These are phyloP conservation scores for Cardiospermum halicacabum DNA, from an alignment of 345 rosid genomes.

Conservation along the genomic window DNA sequence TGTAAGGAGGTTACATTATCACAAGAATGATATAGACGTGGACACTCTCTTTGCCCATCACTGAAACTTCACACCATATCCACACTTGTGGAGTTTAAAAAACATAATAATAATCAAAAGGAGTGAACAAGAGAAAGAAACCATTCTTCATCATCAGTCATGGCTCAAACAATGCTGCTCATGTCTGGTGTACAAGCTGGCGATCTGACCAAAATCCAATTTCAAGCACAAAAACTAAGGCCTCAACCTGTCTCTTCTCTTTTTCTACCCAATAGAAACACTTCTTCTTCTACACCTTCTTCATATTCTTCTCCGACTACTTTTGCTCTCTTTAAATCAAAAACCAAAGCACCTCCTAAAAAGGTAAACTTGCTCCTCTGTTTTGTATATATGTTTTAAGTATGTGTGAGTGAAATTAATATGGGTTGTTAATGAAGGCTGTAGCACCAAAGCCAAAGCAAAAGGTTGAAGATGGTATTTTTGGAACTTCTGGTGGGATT, in stretches of 20 bases:
- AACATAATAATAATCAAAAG: neutral
- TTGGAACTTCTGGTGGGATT: slow-evolving; percentile 94
- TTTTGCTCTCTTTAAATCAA: slow-evolving; percentile 76
- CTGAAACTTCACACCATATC: slow-evolving; percentile 38
- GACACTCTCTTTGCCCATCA: slow-evolving; percentile 47
- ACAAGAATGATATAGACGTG: slow-evolving; percentile 41
- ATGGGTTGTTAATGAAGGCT: slow-evolving; percentile 19
- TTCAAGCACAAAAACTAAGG: slow-evolving; percentile 44
- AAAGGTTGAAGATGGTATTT: slow-evolving; percentile 85
- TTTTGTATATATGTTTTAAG: neutral
- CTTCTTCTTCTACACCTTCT: neutral
- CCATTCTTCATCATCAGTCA: slow-evolving; percentile 6
- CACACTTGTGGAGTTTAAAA: slow-evolving; percentile 23
- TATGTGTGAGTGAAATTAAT: neutral
- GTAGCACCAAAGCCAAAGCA: slow-evolving; percentile 32
- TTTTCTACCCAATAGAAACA: slow-evolving; percentile 14
- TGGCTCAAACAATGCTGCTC: slow-evolving; percentile 90
- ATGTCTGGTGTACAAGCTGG: slow-evolving; percentile 54
- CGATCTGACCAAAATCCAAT: slow-evolving; percentile 40
- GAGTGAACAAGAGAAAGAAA: neutral
- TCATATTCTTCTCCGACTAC: slow-evolving; percentile 28
- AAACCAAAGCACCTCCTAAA: slow-evolving; percentile 73
- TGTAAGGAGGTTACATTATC: slow-evolving; percentile 11
- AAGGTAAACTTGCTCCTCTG: slow-evolving; percentile 44
- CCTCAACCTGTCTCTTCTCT: slow-evolving; percentile 39